phyloP scores from a whole-genome alignment of 495 filamentous ascomycete genomes.

The Tuber aestivum region DNA sequence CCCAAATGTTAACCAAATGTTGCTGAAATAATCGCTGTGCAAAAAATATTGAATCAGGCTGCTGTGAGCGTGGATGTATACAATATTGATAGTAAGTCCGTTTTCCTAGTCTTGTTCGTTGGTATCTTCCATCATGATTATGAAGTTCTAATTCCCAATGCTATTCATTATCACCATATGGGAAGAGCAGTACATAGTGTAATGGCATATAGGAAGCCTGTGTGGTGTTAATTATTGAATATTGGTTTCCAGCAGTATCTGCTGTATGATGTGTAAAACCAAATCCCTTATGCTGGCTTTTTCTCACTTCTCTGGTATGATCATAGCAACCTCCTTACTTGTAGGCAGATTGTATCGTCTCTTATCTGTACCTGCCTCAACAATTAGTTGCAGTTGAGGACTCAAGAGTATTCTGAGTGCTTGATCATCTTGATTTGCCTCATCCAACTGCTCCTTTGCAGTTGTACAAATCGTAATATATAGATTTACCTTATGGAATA shows the following conservation, averaged over 20 bases:
- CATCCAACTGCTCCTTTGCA: neutral
- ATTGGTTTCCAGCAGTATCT: neutral
- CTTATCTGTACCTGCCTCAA: neutral
- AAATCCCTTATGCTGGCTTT: too few relatives aligned
- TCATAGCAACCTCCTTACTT: neutral
- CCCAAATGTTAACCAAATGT: neutral
- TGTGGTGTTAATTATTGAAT: neutral
- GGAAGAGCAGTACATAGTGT: neutral
- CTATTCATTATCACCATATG: neutral
- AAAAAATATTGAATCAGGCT: neutral
- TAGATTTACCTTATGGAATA: neutral
- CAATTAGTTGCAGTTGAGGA: neutral
- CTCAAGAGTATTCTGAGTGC: neutral
- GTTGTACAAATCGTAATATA: neutral
- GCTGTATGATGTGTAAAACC: neutral
- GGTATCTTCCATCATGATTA: neutral
- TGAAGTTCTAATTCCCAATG: neutral
- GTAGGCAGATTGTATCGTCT: neutral
- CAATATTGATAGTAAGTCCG: neutral
- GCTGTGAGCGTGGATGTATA: neutral
- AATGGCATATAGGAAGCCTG: neutral
- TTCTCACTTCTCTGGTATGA: too few relatives aligned
- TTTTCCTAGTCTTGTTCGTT: neutral
- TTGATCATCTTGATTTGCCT: neutral
- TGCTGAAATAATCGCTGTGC: neutral